A percentile compares a stretch with the other conserved stretches of the same genome.
phyloP scores from a whole-genome alignment of 495 filamentous ascomycete genomes.

The Lichenothelia convexa region DNA sequence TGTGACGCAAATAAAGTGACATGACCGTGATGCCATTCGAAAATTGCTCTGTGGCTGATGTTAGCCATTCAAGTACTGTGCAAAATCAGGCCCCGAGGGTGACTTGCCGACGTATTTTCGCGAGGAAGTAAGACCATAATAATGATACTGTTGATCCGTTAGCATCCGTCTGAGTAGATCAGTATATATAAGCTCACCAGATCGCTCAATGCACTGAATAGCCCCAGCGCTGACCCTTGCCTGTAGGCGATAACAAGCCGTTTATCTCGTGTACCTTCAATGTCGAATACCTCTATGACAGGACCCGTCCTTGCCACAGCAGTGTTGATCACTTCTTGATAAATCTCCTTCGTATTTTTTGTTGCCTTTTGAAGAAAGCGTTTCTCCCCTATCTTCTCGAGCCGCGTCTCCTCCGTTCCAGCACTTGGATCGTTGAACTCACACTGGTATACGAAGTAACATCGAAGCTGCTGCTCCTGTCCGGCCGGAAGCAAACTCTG shows the following conservation, averaged over 20 bases:
- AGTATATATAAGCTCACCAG: too few species aligned
- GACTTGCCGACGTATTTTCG: conserved; percentile 95
- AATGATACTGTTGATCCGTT: too few species aligned
- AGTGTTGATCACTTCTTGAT: conserved; percentile 78
- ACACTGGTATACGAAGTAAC: conserved; percentile 97
- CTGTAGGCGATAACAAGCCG: conserved; percentile 86
- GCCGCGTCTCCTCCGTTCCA: conserved; percentile 58
- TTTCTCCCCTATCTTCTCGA: conserved; percentile 84
- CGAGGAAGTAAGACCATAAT: conserved; percentile 90
- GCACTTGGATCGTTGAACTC: conserved; percentile 63
- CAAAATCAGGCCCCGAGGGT: too few species aligned
- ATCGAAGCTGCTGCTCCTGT: conserved; percentile 66
- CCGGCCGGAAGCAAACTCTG: conserved; percentile 51
- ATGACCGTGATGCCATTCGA: conserved; percentile 95
- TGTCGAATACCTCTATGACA: conserved; percentile 95
- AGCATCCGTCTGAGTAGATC: too few species aligned
- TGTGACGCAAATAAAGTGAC: conserved; percentile 76
- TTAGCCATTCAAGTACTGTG: too few species aligned
- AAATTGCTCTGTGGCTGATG: too few species aligned
- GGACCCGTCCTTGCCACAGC: conserved; percentile 70
- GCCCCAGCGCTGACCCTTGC: conserved; percentile 72
- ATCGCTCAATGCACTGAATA: conserved; percentile 91
- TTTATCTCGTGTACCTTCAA: conserved; percentile 79
- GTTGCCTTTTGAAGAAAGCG: conserved; percentile 91
- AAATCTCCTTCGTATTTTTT: conserved; percentile 83